Base-by-base conservation (phyloP, 495 filamentous ascomycete genomes). In the Chlorociboria aeruginascens region DNA sequence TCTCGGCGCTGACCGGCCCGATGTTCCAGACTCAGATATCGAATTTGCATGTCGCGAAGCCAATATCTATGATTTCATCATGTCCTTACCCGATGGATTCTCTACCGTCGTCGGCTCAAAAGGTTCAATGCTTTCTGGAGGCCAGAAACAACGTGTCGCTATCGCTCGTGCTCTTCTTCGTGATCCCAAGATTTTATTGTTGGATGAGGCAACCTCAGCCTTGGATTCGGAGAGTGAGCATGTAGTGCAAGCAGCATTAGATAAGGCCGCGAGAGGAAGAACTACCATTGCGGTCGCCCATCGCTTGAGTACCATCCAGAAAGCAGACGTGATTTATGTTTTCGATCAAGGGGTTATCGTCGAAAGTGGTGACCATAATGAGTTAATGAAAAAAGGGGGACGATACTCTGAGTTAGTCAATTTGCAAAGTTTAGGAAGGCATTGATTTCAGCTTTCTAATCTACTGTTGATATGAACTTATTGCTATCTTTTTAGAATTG, bases 41-140 rank as follows among this genome's bases (percentile, higher is more conserved):
- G 69, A 81, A 42, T 73, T 82, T 53, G 86, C 84, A 11, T 92
- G 86, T 69, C 81, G 79, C 49, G 83, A 89, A 59, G 88, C 88
- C 36, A 95, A 94, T 56, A 95, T 95, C 55, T 87, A 89, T 61
- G 86, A 92, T 55, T 94, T 93, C 63, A 89, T 95, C 62, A 73
- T 81, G 60, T 82, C 80, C 38, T 66, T 81, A 11, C 78, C 80
- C 17, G 82, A 90, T 7, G 85, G 83, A 32, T 83, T 89, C 63
- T 69, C 74, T 54, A 93, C 86, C 9, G 55, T 81, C 11, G 82
- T 88, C 30, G 86, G 86, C 25, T 81, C 71, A 38, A 88, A 87
- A 59, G 86, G 86, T 43, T 71, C 78, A 45, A 79, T 86, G 65
- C 69, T 93, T 16, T 86, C 82, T 7, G 85, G 88, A 33, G 86